Percentiles rank a stretch among this genome's conserved stretches.
These are phyloP conservation scores for Leishmania turanica DNA, from an alignment of 208 protist genomes.

Conservation along the genomic window DNA sequence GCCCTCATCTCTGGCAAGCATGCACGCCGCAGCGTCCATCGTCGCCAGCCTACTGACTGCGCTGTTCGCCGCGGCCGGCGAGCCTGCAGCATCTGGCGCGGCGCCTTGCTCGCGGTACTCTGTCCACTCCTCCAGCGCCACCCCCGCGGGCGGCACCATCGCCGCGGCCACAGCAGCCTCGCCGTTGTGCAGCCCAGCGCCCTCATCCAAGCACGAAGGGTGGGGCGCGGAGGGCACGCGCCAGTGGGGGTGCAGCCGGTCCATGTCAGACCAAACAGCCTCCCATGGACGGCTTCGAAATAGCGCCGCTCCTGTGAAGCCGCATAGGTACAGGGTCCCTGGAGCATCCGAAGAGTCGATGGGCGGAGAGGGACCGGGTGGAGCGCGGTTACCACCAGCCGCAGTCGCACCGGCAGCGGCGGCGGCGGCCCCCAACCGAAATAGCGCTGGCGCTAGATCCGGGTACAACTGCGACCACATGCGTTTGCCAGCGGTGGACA, in stretches of 20 bases:
- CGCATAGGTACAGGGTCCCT: constrained; percentile 55
- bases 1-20: constrained; percentile 31
- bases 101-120: constrained; percentile 39
- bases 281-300: constrained; percentile 35
- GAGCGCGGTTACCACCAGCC: background rate
- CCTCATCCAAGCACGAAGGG: background rate
- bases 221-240: background rate
- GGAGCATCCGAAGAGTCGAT: constrained; percentile 2
- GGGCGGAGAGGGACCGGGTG: background rate
- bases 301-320: constrained; percentile 62
- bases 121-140: constrained; percentile 52
- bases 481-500: constrained; percentile 54
- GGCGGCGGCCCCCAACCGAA: constrained; percentile 5
- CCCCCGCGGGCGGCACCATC: constrained; percentile 25
- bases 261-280: constrained; percentile 26
- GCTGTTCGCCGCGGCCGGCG: background rate
- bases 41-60: constrained; percentile 15
- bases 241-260: constrained; percentile 25
- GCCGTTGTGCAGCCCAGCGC: background rate
- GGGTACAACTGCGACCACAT: constrained; percentile 62
- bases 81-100: background rate
- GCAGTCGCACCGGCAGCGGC: background rate
- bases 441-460: constrained; percentile 46
- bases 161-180: background rate
- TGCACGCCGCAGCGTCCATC: constrained; percentile 14